Evolutionary conservation across 2,329 filamentous ascomycete genomes (phyloP).

Genomic region (Aspergillus sp.): DNA sequence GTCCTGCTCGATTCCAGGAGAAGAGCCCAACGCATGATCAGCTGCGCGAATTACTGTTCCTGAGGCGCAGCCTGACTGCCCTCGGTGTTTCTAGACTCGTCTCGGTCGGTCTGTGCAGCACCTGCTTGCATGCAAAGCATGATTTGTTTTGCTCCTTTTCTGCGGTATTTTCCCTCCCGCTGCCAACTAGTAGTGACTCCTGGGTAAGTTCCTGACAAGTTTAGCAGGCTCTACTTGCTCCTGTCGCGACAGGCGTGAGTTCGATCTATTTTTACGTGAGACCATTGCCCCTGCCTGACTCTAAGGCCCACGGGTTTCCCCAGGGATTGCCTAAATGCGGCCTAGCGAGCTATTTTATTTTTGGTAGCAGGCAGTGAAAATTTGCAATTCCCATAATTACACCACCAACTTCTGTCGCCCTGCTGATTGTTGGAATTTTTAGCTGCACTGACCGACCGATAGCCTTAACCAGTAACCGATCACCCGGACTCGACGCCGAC

Average conservation of each 20-base stretch:
- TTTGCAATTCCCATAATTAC: neutral
- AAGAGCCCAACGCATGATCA: conserved; percentile 13
- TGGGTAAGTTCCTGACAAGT: too few relatives aligned
- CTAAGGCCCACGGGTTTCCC: conserved; percentile 3
- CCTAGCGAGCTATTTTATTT: neutral
- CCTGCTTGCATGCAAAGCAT: neutral
- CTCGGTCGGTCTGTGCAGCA: neutral
- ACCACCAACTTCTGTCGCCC: neutral
- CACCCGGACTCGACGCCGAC: neutral
- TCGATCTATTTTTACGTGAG: conserved; percentile 7
- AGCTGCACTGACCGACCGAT: neutral
- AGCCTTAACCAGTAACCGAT: conserved; percentile 1
- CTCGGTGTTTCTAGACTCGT: neutral
- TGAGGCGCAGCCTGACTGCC: conserved; percentile 1
- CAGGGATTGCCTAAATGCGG: conserved; percentile 1
- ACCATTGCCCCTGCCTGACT: neutral
- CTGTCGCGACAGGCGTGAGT: too few relatives aligned
- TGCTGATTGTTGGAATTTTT: neutral
- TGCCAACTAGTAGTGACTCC: neutral
- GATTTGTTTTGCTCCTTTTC: neutral
- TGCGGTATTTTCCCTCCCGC: conserved; percentile 6
- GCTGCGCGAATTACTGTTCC: conserved; percentile 25
- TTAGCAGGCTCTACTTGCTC: too few relatives aligned
- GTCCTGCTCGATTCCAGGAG: neutral
- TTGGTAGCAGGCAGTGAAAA: neutral